Evolutionary conservation across 768 basidiomycete genomes (phyloP), one percentile per base, ranked within the genome.

Genomic region (Kwoniella newhampshirensis): DNA sequence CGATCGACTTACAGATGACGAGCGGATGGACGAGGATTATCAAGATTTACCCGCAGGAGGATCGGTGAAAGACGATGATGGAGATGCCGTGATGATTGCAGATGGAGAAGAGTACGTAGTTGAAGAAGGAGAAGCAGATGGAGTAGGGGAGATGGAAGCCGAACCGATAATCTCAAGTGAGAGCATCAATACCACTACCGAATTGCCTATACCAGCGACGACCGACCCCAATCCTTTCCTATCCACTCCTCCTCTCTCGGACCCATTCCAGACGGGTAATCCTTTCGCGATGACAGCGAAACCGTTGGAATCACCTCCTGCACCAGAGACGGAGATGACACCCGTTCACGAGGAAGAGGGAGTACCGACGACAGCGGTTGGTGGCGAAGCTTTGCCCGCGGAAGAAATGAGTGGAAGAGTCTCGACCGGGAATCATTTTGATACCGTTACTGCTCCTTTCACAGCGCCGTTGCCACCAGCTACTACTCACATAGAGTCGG

Each of bases 371-470:
- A 13, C 32, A 32, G 13, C 32, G 32, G 32, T 13, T 6, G 32
- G 32, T 32, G 32, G 32, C 6, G 80, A 79, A 7, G n/a, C 6
- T 42, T n/a, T n/a, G n/a, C n/a, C n/a, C n/a, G n/a, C n/a, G n/a
- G n/a, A n/a, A n/a, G n/a, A n/a, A n/a, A n/a, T n/a, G n/a, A n/a
- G n/a, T n/a, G n/a, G n/a, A n/a, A n/a, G n/a, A n/a, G n/a, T n/a
- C n/a, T n/a, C n/a, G n/a, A n/a, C n/a, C n/a, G n/a, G n/a, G n/a
- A n/a, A n/a, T n/a, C n/a, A n/a, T n/a, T n/a, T n/a, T n/a, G n/a
- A n/a, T n/a, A n/a, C n/a, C n/a, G n/a, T n/a, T n/a, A n/a, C n/a
- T n/a, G n/a, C n/a, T n/a, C n/a, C n/a, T n/a, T n/a, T n/a, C n/a
- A n/a, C n/a, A n/a, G n/a, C n/a, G n/a, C n/a, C n/a, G n/a, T n/a